Percentiles rank a stretch among this genome's conserved stretches.
Evolutionary conservation across 2,329 filamentous ascomycete genomes (phyloP).

Genomic region (Endoconidiophora laricicola): DNA sequence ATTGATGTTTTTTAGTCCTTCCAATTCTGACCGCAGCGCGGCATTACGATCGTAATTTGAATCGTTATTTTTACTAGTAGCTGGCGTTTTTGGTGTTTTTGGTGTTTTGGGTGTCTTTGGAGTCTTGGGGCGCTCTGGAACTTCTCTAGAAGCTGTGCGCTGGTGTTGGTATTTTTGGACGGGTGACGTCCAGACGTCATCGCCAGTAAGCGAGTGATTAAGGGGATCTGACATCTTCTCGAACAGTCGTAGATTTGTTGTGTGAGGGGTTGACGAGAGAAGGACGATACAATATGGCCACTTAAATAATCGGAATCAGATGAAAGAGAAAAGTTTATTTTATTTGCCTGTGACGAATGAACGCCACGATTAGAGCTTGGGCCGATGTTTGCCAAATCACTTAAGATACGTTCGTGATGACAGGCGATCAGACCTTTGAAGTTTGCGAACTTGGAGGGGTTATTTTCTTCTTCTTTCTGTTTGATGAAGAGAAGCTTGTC

Average conservation of each 20-base stretch:
- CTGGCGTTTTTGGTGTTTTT: conserved; percentile 22
- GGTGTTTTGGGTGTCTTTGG: conserved; percentile 33
- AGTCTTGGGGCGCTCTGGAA: conserved; percentile 23
- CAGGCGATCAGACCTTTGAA: too few relatives aligned
- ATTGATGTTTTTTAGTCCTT: conserved; percentile 74
- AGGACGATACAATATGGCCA: neutral
- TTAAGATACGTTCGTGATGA: too few relatives aligned
- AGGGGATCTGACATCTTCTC: conserved; percentile 27
- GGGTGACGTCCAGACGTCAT: conserved; percentile 30
- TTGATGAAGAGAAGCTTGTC: too few relatives aligned
- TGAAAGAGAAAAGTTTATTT: neutral
- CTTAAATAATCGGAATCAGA: too few relatives aligned
- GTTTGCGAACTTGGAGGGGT: too few relatives aligned
- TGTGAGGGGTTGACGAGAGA: neutral
- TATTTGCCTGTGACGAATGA: too few relatives aligned
- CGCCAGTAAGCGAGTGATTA: conserved; percentile 31
- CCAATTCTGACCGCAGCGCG: conserved; percentile 60
- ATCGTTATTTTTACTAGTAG: neutral
- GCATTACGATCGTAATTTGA: conserved; percentile 37
- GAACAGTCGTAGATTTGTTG: too few relatives aligned
- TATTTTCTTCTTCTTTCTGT: too few relatives aligned
- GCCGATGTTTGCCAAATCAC: neutral
- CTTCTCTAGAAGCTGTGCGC: conserved; percentile 18
- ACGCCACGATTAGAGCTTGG: neutral
- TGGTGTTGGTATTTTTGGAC: neutral